These are phyloP conservation scores for Bisporella sp. DNA, from an alignment of 2,329 filamentous ascomycete genomes.

Conservation along the genomic window DNA sequence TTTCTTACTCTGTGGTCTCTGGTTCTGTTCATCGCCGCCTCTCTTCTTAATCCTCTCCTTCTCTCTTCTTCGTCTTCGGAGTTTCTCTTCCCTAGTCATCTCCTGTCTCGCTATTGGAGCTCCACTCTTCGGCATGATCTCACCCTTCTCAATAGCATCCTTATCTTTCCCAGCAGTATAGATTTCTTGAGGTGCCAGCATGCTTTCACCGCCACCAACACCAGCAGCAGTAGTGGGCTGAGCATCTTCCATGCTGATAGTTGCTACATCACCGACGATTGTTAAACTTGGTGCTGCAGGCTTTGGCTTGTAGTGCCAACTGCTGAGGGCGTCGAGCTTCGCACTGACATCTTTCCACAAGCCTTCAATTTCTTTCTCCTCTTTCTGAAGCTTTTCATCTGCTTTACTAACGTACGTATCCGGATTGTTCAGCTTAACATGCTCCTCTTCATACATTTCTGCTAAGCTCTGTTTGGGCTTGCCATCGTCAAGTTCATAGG, in stretches of 20 bases:
- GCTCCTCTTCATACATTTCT: constrained; percentile 91
- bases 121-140: constrained; percentile 72
- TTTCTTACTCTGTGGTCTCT: constrained; percentile 51
- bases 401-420: constrained; percentile 72
- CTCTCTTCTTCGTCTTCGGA: constrained; percentile 66
- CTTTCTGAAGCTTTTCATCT: constrained; percentile 74
- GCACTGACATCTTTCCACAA: constrained; percentile 77
- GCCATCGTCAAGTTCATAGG: constrained; percentile 70
- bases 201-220: constrained; percentile 59
- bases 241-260: constrained; percentile 90
- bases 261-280: constrained; percentile 85
- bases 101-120: constrained; percentile 75
- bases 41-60: constrained; percentile 80
- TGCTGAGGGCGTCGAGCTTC: constrained; percentile 82
- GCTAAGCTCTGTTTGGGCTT: constrained; percentile 85
- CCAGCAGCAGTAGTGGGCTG: constrained; percentile 77
- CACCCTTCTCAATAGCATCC: constrained; percentile 48
- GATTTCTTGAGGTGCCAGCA: constrained; percentile 89
- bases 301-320: constrained; percentile 93
- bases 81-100: constrained; percentile 81
- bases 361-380: constrained; percentile 74
- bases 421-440: constrained; percentile 70
- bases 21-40: constrained; percentile 40
- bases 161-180: constrained; percentile 72
- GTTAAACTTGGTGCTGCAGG: constrained; percentile 73